These are phyloP conservation scores for Ophiorrhiza pumila DNA, from an alignment of 257 asterid species.

Conservation along the genomic window DNA sequence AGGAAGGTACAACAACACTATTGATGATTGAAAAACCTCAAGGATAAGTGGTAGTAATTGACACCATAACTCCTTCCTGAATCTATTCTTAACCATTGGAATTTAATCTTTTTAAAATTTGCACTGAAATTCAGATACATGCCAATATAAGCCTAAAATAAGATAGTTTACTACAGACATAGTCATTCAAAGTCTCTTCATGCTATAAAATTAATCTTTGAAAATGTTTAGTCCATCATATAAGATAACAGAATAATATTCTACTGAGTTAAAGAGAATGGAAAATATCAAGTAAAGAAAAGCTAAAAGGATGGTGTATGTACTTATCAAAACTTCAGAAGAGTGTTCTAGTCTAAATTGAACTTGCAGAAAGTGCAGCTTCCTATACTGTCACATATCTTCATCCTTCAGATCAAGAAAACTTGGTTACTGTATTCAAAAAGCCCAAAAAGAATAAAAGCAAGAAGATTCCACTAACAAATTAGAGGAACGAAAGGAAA, in stretches of 20 bases:
- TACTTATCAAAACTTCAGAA: slow-evolving; percentile 5
- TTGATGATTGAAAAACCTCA: neutral
- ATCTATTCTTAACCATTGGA: neutral
- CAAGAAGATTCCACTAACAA: neutral
- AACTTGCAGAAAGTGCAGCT: slow-evolving; percentile 2
- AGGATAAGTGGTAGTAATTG: neutral
- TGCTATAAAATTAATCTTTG: neutral
- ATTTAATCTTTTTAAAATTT: neutral
- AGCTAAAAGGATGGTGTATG: neutral
- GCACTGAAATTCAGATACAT: neutral
- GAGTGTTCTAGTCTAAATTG: neutral
- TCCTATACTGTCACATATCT: neutral
- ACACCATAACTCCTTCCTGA: slow-evolving; percentile 4
- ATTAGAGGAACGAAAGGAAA: no score
- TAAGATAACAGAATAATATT: neutral
- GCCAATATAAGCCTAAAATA: no score
- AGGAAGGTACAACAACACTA: slow-evolving; percentile 1
- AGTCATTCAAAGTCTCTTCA: neutral
- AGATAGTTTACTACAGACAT: no score
- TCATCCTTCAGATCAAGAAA: neutral
- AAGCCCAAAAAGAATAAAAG: slow-evolving; percentile 4
- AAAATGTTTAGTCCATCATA: neutral
- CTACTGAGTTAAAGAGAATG: neutral
- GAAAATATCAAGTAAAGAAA: neutral
- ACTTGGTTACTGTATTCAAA: neutral